Evolutionary conservation across 75 land plant species (phyloP), one percentile per base, ranked within the genome.

Genomic region (Cunninghamia lanceolata): DNA sequence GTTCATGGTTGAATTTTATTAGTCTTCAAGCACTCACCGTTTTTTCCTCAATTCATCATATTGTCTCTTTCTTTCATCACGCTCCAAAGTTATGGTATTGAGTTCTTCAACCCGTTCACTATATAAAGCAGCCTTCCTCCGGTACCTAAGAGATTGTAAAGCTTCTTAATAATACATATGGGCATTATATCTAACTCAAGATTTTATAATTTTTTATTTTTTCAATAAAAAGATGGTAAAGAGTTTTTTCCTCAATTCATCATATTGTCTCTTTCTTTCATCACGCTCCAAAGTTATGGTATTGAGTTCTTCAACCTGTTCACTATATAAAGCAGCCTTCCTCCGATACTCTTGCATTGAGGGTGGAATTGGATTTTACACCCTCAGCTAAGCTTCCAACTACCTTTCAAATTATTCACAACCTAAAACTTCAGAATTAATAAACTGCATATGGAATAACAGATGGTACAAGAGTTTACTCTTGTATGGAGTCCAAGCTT

Each of bases 11-110:
- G 43, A 84, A 85, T n/a, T 73, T 68, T 16, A 77, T 10, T 39
- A 16, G 4, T 30, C 42, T 85, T 59, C 84, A 21, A 82, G 39
- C 35, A 89, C 87, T 53, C 87, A 89, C 99, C 99, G 89, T 89
- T 81, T 91, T 92, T 95, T 98, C 63, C 92, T 90, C 89, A 91
- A 87, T 52, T 96, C 99, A 90, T 98, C 99, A 87, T 96, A 91
- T 80, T 89, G 92, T 82, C 86, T 92, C 86, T 98, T 98, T 0
- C 94, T 35, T 77, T 94, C 95, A 89, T 98, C 99, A 40, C 96
- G 93, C 50, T 94, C 94, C 88, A 93, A 90, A 16, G 98, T 95
- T 34, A 96, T 92, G 42, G 45, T 88, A 87, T 93, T 96, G 38
- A 98, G 92, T 30, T 96, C 99, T 47, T 90, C 90, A 36, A 95